These are phyloP conservation scores for Prunus salicina DNA, from an alignment of 306 rosid species.

Conservation along the genomic window DNA sequence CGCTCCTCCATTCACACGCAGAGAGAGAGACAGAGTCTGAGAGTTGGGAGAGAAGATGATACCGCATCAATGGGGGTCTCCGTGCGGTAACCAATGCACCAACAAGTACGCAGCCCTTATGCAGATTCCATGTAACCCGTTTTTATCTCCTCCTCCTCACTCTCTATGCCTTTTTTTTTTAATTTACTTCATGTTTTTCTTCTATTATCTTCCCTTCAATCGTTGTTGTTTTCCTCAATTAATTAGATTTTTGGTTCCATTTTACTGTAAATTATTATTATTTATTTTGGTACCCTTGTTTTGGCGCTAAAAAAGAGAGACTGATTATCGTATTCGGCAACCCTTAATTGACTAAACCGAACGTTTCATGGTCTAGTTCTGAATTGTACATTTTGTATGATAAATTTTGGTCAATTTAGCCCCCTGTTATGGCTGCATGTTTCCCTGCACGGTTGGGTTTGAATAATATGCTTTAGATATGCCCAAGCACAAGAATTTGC, in stretches of 20 bases:
- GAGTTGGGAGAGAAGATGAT: conserved; percentile 31
- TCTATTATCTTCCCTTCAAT: background rate
- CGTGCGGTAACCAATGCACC: conserved; percentile 78
- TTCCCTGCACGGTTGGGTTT: background rate
- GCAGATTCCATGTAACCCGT: conserved; percentile 61
- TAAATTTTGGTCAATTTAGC: background rate
- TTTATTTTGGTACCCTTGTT: background rate
- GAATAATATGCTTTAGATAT: background rate
- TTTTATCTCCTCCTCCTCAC: background rate
- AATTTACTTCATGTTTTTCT: background rate
- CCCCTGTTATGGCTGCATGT: background rate
- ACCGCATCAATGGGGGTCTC: conserved; percentile 73
- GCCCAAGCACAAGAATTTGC: background rate
- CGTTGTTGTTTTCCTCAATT: background rate
- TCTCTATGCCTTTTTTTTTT: background rate
- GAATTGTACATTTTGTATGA: background rate
- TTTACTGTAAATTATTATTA: background rate
- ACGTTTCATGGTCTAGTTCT: background rate
- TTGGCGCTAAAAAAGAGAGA: background rate
- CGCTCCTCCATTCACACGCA: background rate
- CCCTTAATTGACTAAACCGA: background rate
- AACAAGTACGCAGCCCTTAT: conserved; percentile 69
- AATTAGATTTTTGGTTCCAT: background rate
- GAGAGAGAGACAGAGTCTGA: background rate
- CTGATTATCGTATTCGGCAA: background rate